Base-by-base conservation (phyloP, 2,329 filamentous ascomycete genomes). In the Didymella exigua region DNA sequence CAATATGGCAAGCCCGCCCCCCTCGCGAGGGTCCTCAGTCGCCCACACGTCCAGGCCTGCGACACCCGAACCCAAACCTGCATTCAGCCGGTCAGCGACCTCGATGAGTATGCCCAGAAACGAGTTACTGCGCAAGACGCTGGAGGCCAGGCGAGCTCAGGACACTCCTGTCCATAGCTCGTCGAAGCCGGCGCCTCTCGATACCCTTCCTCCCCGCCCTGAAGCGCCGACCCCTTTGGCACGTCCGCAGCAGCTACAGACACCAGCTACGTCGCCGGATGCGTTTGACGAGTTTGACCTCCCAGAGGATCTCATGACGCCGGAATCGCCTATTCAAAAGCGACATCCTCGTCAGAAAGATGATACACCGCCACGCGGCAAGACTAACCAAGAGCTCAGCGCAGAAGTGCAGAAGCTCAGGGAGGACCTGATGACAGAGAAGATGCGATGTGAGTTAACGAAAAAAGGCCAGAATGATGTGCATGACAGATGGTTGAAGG, bases 101-200 rank as follows among this genome's bases (percentile, higher is more conserved):
- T 58, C 49, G 8, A 52, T 63, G 30, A 57, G 69, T 16, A 66
- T 67, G 26, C 71, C 72, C n/a, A 72, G 69, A 46, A 70, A 68
- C 5, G 70, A 74, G 44, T 70, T 65, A 48, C 56, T 75, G 45
- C 67, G 70, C 30, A 61, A 67, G 58, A 71, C 69, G 14, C 63
- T 75, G 6, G 59, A 74, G n/a, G 70, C 66, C 5, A 62, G 65
- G 24, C 60, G 70, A 48, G 68, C 68, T 6, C 66, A 71, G 27
- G 45, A 59, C 4, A 59, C 67, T 7, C 56, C 65, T 10, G 27
- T 49, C 14, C 45, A 59, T 10, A 33, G 49, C 33, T 31, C 52
- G 24, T 30, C 54, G 9, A 42, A 52, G 13, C 40, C 26, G 4
- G 18, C 27, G 6, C 26, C 26, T 18, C 27, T 49, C 23, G 36